A percentile compares a stretch with the other conserved stretches of the same genome.
Evolutionary conservation across 495 filamentous ascomycete species (phyloP).

Genomic region (Penicillium pancosmium): DNA sequence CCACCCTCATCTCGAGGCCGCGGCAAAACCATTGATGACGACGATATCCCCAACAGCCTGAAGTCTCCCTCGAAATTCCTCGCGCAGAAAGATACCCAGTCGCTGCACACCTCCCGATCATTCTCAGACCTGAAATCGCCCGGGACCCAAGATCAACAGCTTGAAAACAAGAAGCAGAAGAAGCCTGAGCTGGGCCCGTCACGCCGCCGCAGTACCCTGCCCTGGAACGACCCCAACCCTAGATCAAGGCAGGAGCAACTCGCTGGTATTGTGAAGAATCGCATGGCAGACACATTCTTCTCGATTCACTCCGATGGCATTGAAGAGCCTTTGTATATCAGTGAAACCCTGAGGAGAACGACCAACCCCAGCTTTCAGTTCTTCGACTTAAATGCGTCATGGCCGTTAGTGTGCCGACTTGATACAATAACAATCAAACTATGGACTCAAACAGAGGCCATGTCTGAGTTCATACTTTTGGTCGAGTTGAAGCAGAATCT

Average conservation of each 20-base stretch:
- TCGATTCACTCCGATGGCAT: slow-evolving; percentile 71
- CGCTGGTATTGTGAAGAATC: slow-evolving; percentile 68
- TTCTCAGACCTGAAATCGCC: slow-evolving; percentile 64
- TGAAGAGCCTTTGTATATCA: slow-evolving; percentile 83
- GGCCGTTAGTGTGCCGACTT: slow-evolving; percentile 64
- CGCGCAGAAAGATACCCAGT: slow-evolving; percentile 55
- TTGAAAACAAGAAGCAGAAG: slow-evolving; percentile 27
- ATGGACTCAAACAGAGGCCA: slow-evolving; percentile 69
- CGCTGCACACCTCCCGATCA: slow-evolving; percentile 71
- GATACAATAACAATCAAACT: slow-evolving; percentile 69
- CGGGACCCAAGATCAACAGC: slow-evolving; percentile 27
- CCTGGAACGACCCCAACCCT: slow-evolving; percentile 69
- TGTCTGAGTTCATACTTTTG: slow-evolving; percentile 63
- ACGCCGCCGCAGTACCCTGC: slow-evolving; percentile 68
- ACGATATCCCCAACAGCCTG: slow-evolving; percentile 68
- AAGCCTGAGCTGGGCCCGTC: slow-evolving; percentile 34
- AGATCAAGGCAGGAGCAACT: slow-evolving; percentile 72
- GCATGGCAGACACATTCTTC: slow-evolving; percentile 89
- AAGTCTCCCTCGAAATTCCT: slow-evolving; percentile 71
- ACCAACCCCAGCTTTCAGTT: slow-evolving; percentile 90
- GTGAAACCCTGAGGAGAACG: slow-evolving; percentile 75
- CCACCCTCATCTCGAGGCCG: slow-evolving; percentile 52
- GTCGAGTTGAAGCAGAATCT: slow-evolving; percentile 74
- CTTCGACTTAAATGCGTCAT: slow-evolving; percentile 76
- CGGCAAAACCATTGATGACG: slow-evolving; percentile 82